phyloP scores from a whole-genome alignment of 2,329 filamentous ascomycete species.

The Cercospora sojina region DNA sequence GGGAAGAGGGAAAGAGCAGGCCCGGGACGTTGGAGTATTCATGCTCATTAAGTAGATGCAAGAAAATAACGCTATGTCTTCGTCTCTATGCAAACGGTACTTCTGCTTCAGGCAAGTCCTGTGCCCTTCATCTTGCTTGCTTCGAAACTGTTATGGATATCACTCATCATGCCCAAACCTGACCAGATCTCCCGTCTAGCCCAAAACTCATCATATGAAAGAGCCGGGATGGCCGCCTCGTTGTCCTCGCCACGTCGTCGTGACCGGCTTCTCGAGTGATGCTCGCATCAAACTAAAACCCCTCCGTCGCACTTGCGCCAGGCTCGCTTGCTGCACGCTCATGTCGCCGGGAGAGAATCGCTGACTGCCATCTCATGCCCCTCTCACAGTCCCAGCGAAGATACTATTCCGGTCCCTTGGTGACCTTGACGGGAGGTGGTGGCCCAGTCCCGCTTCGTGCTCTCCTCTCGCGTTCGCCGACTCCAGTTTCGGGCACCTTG shows the following conservation, averaged over 20 bases:
- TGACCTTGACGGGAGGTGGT: slow-evolving; percentile 31
- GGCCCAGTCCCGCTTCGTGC: slow-evolving; percentile 62
- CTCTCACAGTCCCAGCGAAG: slow-evolving; percentile 9
- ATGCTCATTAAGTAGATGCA: slow-evolving; percentile 10
- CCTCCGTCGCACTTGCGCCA: neutral
- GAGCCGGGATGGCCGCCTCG: neutral
- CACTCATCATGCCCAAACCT: slow-evolving; percentile 6
- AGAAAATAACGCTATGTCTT: slow-evolving; percentile 8
- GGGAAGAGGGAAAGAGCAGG: neutral
- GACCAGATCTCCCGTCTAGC: neutral
- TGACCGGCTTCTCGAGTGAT: neutral
- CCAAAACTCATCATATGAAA: neutral
- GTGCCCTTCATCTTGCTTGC: slow-evolving; percentile 7
- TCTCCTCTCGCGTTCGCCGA: slow-evolving; percentile 59
- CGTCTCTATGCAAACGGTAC: slow-evolving; percentile 15
- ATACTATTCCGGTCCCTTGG: slow-evolving; percentile 15
- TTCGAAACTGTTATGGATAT: slow-evolving; percentile 13
- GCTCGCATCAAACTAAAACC: neutral
- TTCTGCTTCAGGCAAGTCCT: slow-evolving; percentile 1
- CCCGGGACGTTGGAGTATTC: neutral
- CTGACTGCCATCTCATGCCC: neutral
- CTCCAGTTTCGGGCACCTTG: slow-evolving; percentile 46
- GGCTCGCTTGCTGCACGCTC: neutral
- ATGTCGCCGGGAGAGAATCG: neutral
- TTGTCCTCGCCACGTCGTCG: neutral